Percentiles rank a stretch among this genome's conserved stretches.
phyloP scores from a whole-genome alignment of 495 filamentous ascomycete genomes.

The Chaetomium fimeti region DNA sequence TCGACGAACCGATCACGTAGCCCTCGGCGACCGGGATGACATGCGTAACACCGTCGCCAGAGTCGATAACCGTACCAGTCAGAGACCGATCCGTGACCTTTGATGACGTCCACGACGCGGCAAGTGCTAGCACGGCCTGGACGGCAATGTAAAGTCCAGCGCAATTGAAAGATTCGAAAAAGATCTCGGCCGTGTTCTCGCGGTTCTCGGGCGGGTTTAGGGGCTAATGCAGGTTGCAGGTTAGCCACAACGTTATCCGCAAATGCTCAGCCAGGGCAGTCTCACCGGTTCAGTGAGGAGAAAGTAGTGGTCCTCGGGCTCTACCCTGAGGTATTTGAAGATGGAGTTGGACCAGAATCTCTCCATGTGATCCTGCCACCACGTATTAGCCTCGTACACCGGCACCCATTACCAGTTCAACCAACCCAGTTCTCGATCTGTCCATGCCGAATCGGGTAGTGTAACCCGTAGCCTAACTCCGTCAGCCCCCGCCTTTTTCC shows the following conservation, averaged over 20 bases:
- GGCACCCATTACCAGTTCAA: not conserved
- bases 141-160: conserved; percentile 98
- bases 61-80: conserved; percentile 96
- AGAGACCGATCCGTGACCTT: conserved; percentile 97
- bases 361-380: conserved; percentile 86
- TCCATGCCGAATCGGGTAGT: conserved; percentile 96
- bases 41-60: conserved; percentile 96
- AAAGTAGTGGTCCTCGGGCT: conserved; percentile 98
- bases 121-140: conserved; percentile 92
- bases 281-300: conserved; percentile 93
- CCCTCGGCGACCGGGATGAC: conserved; percentile 98
- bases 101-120: conserved; percentile 96
- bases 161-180: conserved; percentile 99
- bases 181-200: conserved; percentile 98
- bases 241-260: conserved; percentile 23
- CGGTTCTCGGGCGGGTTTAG: conserved; percentile 98
- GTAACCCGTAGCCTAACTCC: conserved; percentile 79
- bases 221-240: conserved; percentile 57
- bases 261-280: not conserved
- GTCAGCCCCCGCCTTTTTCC: conserved; percentile 3
- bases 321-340: conserved; percentile 97
- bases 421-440: conserved; percentile 96
- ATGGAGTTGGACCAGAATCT: conserved; percentile 99
- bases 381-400: conserved; percentile 26
- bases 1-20: conserved; percentile 97